These are phyloP conservation scores for Phoenix dactylifera DNA, from an alignment of 176 grass and related monocot genomes.

Conservation along the genomic window DNA sequence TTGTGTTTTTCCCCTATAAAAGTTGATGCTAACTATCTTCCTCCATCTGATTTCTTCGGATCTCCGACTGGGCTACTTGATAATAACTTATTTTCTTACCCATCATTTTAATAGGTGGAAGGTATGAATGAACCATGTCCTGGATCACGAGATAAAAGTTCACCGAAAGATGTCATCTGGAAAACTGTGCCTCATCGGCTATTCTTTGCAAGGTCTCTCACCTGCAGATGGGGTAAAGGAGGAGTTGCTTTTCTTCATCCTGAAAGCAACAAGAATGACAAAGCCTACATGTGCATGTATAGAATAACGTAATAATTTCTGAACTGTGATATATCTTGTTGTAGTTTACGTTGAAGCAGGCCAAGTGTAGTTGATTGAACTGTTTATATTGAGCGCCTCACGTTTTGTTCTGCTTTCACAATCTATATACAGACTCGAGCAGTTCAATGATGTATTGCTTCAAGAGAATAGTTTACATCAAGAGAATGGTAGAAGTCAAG, in stretches of 20 bases:
- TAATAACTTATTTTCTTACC: slow-evolving; percentile 16
- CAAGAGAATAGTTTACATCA: slow-evolving; percentile 69
- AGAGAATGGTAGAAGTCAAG: slow-evolving; percentile 17
- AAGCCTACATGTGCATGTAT: slow-evolving; percentile 74
- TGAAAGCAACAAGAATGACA: slow-evolving; percentile 45
- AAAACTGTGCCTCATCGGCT: slow-evolving; percentile 69
- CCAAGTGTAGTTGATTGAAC: no score
- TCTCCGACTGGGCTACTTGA: not conserved
- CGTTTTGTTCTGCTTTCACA: slow-evolving; percentile 2
- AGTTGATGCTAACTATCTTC: no score
- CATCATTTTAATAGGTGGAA: slow-evolving; percentile 39
- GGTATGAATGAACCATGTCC: slow-evolving; percentile 56
- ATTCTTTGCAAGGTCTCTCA: slow-evolving; percentile 66
- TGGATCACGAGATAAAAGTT: slow-evolving; percentile 65
- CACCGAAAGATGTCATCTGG: slow-evolving; percentile 57
- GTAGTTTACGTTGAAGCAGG: no score
- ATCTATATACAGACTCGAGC: slow-evolving; percentile 59
- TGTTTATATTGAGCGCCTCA: no score
- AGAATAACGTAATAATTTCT: slow-evolving; percentile 67
- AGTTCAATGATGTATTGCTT: slow-evolving; percentile 84
- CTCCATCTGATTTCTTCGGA: no score
- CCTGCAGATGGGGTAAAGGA: slow-evolving; percentile 60
- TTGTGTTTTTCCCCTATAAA: no score
- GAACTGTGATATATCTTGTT: no score
- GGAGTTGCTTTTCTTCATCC: slow-evolving; percentile 88